phyloP scores from a whole-genome alignment of 2,329 filamentous ascomycete genomes.

The Ceratocystis albifundus region DNA sequence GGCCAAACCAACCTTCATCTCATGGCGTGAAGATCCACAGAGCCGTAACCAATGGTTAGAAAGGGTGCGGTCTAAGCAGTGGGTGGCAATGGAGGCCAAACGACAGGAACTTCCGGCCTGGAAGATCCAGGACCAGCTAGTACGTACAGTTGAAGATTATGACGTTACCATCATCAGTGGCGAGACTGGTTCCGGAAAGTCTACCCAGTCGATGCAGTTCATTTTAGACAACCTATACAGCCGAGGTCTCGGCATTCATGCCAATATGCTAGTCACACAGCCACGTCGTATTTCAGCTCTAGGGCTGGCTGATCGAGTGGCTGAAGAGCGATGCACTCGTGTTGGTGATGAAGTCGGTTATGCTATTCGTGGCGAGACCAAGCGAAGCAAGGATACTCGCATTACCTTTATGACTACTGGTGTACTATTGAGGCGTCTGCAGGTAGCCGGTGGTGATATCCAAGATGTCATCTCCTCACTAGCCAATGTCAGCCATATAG shows the following conservation, averaged over 20 bases:
- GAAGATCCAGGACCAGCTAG: conserved; percentile 65
- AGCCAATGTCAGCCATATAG: conserved; percentile 83
- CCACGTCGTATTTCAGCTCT: conserved; percentile 89
- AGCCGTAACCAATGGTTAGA: conserved; percentile 53
- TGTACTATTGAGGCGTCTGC: conserved; percentile 79
- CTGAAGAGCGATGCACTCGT: conserved; percentile 70
- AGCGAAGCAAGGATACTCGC: conserved; percentile 59
- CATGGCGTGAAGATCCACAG: conserved; percentile 36
- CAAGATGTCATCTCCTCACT: conserved; percentile 72
- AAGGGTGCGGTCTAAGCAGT: conserved; percentile 51
- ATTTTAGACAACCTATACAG: conserved; percentile 82
- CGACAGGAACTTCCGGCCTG: conserved; percentile 75
- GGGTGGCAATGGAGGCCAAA: conserved; percentile 57
- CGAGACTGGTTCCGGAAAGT: conserved; percentile 31
- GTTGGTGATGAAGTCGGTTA: conserved; percentile 88
- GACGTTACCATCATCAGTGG: conserved; percentile 64
- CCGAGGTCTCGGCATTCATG: conserved; percentile 58
- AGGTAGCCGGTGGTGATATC: conserved; percentile 42
- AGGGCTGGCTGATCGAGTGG: conserved; percentile 85
- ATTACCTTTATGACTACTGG: conserved; percentile 95
- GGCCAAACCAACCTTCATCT: conserved; percentile 17
- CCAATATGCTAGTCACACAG: conserved; percentile 92
- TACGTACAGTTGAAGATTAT: conserved; percentile 60
- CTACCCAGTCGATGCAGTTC: conserved; percentile 80
- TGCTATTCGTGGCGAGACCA: conserved; percentile 80